Evolutionary conservation across 208 protist genomes (phyloP).

Genomic region (Leishmania mexicana): DNA sequence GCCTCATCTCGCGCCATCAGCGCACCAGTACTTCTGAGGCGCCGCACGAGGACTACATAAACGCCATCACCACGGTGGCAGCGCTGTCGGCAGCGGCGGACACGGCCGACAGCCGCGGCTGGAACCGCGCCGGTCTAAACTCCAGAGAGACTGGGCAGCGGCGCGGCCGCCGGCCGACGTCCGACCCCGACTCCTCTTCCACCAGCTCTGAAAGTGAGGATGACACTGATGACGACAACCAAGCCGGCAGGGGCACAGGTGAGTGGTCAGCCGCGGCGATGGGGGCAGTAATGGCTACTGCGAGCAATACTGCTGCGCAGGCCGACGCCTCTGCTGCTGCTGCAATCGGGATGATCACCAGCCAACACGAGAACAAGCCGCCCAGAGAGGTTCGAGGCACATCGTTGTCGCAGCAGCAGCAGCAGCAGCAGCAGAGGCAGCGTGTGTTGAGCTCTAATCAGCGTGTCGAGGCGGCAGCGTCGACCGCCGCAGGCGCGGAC

Average conservation of each 20-base stretch:
- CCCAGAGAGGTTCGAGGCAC: not conserved
- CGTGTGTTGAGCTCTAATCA: constrained; percentile 35
- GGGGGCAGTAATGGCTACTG: not conserved
- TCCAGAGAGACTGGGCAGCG: not conserved
- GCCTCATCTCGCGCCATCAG: constrained; percentile 41
- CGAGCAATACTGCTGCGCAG: not conserved
- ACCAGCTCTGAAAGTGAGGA: constrained; percentile 36
- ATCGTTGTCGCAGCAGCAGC: not conserved
- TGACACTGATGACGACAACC: not conserved
- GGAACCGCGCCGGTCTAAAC: not conserved
- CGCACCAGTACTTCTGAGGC: not conserved
- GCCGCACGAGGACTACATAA: constrained; percentile 29
- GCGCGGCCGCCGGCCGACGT: constrained; percentile 7
- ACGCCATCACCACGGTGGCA: constrained; percentile 27
- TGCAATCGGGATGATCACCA: not conserved
- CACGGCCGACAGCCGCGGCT: not conserved
- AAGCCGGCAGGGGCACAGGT: not conserved
- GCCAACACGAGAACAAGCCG: constrained; percentile 7
- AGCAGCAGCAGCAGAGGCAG: not conserved
- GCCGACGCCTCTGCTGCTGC: not conserved
- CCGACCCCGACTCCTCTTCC: constrained; percentile 29
- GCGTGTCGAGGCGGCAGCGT: constrained; percentile 1
- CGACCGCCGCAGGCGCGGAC: not conserved
- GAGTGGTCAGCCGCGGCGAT: not conserved
- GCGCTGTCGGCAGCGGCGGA: constrained; percentile 23